Percentiles rank a stretch among this genome's conserved stretches.
Conservation (phyloP, 495 filamentous ascomycete genomes). For the Lasiosphaeris hirsuta region DNA sequence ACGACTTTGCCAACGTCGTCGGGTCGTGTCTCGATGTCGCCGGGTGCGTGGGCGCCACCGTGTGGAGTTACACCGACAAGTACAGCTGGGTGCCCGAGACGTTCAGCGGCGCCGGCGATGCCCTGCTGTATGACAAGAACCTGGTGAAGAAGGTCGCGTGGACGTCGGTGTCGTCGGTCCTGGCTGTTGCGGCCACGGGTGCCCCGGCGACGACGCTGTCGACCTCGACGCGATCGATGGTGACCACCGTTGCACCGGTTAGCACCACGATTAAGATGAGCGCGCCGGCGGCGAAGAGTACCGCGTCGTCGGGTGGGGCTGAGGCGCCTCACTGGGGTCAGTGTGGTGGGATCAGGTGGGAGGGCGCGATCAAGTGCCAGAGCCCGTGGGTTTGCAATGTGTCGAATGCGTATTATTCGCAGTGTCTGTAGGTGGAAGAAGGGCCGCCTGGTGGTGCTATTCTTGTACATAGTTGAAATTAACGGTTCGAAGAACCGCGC, state of each 20-base stretch:
- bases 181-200: conserved; percentile 29
- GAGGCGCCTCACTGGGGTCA: conserved; percentile 35
- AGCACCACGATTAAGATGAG: conserved; percentile 8
- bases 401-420: conserved; percentile 40
- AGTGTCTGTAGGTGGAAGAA: conserved; percentile 32
- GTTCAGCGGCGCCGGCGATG: conserved; percentile 53
- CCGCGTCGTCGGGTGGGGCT: conserved; percentile 1
- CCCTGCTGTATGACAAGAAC: conserved; percentile 53
- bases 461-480: neutral
- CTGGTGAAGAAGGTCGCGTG: conserved; percentile 55
- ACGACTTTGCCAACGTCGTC: conserved; percentile 53
- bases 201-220: conserved; percentile 24
- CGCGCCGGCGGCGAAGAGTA: conserved; percentile 21
- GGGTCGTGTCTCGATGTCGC: conserved; percentile 52
- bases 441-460: neutral
- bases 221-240: conserved; percentile 7
- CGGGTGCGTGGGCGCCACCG: conserved; percentile 59
- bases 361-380: conserved; percentile 38
- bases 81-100: conserved; percentile 50
- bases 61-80: conserved; percentile 63
- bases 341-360: conserved; percentile 41
- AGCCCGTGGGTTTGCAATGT: conserved; percentile 39
- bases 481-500: too few relatives aligned
- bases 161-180: conserved; percentile 34
- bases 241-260: conserved; percentile 1